phyloP scores from a whole-genome alignment of 345 rosid genomes.

The Zanthoxylum bungeanum region DNA sequence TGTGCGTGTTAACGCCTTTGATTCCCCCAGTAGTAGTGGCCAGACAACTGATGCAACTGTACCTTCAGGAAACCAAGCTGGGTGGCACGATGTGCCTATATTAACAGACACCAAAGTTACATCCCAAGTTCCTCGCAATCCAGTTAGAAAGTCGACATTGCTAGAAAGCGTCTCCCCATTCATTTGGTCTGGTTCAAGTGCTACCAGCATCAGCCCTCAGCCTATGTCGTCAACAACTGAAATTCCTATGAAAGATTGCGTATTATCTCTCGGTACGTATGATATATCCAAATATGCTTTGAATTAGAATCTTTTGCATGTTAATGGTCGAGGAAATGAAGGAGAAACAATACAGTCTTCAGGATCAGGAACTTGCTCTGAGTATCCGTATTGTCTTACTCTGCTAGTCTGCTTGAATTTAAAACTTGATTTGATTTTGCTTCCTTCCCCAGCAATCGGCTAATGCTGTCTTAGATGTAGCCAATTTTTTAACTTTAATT shows the following conservation, averaged over 20 bases:
- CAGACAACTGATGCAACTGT: slow-evolving; percentile 27
- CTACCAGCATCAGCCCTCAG: slow-evolving; percentile 48
- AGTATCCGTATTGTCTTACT: slow-evolving; percentile 69
- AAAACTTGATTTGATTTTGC: too few species aligned
- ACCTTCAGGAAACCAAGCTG: slow-evolving; percentile 45
- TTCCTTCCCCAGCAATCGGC: too few species aligned
- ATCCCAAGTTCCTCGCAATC: slow-evolving; percentile 36
- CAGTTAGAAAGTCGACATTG: slow-evolving; percentile 27
- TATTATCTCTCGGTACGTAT: slow-evolving; percentile 74
- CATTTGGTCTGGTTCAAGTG: slow-evolving; percentile 81
- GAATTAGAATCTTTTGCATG: slow-evolving; percentile 53
- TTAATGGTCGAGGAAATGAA: slow-evolving; percentile 22
- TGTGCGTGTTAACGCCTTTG: slow-evolving; percentile 46
- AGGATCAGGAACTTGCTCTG: slow-evolving; percentile 71
- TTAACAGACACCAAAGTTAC: slow-evolving; percentile 51
- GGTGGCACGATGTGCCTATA: slow-evolving; percentile 56
- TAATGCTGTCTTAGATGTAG: too few species aligned
- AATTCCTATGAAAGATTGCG: slow-evolving; percentile 65
- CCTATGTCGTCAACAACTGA: slow-evolving; percentile 60
- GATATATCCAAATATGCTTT: slow-evolving; percentile 74
- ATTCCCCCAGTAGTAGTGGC: slow-evolving; percentile 23
- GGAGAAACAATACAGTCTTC: slow-evolving; percentile 33
- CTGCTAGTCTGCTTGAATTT: slow-evolving; percentile 57
- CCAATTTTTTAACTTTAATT: too few species aligned
- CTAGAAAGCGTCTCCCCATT: slow-evolving; percentile 58